Percentiles rank a stretch among this genome's conserved stretches.
phyloP scores from a whole-genome alignment of 2,329 filamentous ascomycete species.

The Colletotrichum sp. region DNA sequence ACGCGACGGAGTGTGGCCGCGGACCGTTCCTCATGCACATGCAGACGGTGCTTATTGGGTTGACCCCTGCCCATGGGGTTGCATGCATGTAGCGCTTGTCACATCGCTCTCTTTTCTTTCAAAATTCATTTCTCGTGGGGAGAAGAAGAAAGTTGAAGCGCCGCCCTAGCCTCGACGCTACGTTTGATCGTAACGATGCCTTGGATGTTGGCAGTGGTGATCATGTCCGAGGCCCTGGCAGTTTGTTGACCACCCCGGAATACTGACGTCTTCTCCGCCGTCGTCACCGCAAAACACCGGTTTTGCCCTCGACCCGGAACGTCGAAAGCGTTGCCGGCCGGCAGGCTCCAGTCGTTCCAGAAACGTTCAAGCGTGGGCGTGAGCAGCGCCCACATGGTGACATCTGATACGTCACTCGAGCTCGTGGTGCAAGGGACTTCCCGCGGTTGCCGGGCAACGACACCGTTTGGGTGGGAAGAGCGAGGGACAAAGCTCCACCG shows the following conservation, averaged over 20 bases:
- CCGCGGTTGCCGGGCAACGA: slow-evolving; percentile 23
- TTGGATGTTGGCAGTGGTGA: background rate
- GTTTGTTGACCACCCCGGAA: background rate
- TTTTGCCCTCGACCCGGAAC: background rate
- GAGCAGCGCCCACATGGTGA: background rate
- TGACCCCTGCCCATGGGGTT: slow-evolving; percentile 5
- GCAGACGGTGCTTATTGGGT: slow-evolving; percentile 9
- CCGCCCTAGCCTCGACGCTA: background rate
- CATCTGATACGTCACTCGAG: slow-evolving; percentile 19
- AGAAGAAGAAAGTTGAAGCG: background rate
- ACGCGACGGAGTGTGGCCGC: slow-evolving; percentile 9
- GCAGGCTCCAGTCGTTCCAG: background rate
- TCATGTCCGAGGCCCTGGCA: background rate
- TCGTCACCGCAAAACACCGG: background rate
- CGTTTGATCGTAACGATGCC: background rate
- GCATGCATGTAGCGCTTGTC: slow-evolving; percentile 1
- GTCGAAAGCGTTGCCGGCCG: background rate
- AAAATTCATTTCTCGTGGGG: background rate
- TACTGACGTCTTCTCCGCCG: background rate
- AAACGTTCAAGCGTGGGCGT: background rate
- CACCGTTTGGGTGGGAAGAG: background rate
- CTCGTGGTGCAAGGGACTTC: slow-evolving; percentile 14
- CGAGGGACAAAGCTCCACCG: background rate
- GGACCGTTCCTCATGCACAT: slow-evolving; percentile 20
- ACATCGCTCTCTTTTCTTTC: background rate